These are phyloP conservation scores for Picocystis salinarum DNA, from an alignment of 139 green algal species.

Conservation along the genomic window DNA sequence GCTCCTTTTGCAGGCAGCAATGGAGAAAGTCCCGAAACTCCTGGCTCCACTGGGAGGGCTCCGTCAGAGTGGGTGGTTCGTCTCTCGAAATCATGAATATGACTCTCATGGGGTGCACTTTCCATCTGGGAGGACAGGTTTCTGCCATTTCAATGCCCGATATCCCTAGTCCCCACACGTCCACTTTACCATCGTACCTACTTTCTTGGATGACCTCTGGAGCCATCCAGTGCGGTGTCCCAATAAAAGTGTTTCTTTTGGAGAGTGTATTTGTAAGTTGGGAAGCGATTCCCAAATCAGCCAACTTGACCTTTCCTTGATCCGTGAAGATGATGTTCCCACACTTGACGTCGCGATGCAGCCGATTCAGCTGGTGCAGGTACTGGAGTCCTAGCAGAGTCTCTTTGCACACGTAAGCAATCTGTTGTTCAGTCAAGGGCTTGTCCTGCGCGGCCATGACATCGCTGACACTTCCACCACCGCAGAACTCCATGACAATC, in stretches of 20 bases:
- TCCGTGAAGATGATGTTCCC: constrained; percentile 84
- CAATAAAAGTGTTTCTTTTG: constrained; percentile 90
- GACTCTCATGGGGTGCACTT: constrained; percentile 77
- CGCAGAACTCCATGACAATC: constrained; percentile 98
- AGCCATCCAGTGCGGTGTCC: constrained; percentile 92
- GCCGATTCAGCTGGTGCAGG: background rate
- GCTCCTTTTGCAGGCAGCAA: constrained; percentile 18
- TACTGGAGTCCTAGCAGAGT: constrained; percentile 22
- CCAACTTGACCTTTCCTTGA: constrained; percentile 42
- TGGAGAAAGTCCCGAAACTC: constrained; percentile 15
- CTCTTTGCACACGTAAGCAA: constrained; percentile 47
- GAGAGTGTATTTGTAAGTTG: constrained; percentile 65
- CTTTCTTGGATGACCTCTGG: constrained; percentile 80
- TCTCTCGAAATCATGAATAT: constrained; percentile 85
- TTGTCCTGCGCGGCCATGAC: constrained; percentile 39
- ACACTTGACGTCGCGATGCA: constrained; percentile 87
- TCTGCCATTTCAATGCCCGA: constrained; percentile 83
- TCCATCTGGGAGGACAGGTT: constrained; percentile 51
- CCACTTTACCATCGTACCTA: constrained; percentile 82
- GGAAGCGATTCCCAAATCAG: constrained; percentile 64
- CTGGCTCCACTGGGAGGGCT: background rate
- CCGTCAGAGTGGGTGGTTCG: constrained; percentile 26
- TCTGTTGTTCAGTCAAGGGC: constrained; percentile 11
- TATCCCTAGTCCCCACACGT: constrained; percentile 84
- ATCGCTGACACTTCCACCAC: constrained; percentile 70